Conservation (phyloP, 495 filamentous ascomycete species). For the Podospora australis region DNA sequence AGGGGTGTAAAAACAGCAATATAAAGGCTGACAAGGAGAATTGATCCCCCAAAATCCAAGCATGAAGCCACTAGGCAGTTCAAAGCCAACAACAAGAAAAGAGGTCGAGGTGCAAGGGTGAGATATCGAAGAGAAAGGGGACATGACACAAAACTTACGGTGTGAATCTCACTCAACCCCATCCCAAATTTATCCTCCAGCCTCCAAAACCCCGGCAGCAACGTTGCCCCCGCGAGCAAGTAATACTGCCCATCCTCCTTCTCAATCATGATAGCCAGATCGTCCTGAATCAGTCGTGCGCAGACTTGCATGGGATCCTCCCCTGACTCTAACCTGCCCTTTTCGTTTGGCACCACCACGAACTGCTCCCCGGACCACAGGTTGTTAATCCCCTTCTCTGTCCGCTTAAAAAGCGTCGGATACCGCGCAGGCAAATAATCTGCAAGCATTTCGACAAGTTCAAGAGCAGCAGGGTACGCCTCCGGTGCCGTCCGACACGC, state of each 20-base stretch:
- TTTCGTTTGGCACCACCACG: conserved; percentile 44
- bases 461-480: conserved; percentile 69
- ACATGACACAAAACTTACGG: conserved; percentile 15
- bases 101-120: too few relatives aligned
- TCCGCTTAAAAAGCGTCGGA: conserved; percentile 63
- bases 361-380: conserved; percentile 66
- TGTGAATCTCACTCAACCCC: conserved; percentile 78
- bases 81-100: too few relatives aligned
- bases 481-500: conserved; percentile 67
- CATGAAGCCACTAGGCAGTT: too few relatives aligned
- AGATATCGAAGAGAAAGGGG: neutral
- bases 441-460: conserved; percentile 70
- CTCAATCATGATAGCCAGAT: conserved; percentile 84
- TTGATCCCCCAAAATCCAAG: too few relatives aligned
- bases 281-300: conserved; percentile 74
- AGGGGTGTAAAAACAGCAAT: too few relatives aligned
- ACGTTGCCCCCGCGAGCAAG: conserved; percentile 69
- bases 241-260: conserved; percentile 74
- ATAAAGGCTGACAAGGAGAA: too few relatives aligned
- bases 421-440: conserved; percentile 77
- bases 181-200: conserved; percentile 81
- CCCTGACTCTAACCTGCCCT: conserved; percentile 55
- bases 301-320: conserved; percentile 81
- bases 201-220: conserved; percentile 84
- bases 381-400: conserved; percentile 62